Base-by-base conservation (phyloP, 176 grass and related monocot genomes). In the Chloris gayana region DNA sequence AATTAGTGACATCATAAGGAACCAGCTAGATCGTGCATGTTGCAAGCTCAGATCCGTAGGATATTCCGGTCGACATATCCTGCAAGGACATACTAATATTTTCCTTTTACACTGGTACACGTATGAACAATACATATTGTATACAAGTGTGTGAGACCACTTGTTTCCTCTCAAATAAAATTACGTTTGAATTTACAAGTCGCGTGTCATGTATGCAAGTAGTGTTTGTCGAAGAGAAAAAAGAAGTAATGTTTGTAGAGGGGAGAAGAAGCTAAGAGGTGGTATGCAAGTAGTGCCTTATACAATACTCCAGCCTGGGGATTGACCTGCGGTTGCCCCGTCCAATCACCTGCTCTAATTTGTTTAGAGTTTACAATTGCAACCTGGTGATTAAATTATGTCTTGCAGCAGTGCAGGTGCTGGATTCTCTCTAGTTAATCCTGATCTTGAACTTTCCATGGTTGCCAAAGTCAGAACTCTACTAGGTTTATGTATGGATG, bases 1-100 rank as follows among this genome's bases (percentile, higher is more conserved):
- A 65, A 18, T 3, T 14, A 14, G 1, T 8, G 1, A 60, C 29
- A 12, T 47, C 62, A 61, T 44, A 54, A 56, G 37, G 60, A 70
- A 70, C 26, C 34, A 82, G 47, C 64, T 75, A 63, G 70, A 84
- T 80, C 72, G 34, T 70, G 70, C 42, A 80, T 41, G 69, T 32
- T 45, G 33, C 62, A 84, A 54, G 70, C 70, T 64, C 24, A 70
- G 76, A 84, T 63, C 63, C 70, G 7, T 14, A 37, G 63, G 87
- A 80, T 88, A 88, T 88, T 62, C 69, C 6, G 12, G 15, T 34
- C 26, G 29, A 58, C 19, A 50, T 47, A 76, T 54, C 46, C 50
- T 25, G 35, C 50, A 21, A 26, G 9, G 41, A 54, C 1, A 38
- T 19, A 11, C 57, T 63, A 78, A 35, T n/a, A 66, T 78, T 65